phyloP scores from a whole-genome alignment of 2,329 filamentous ascomycete species.

The Atkinsonella texensis region DNA sequence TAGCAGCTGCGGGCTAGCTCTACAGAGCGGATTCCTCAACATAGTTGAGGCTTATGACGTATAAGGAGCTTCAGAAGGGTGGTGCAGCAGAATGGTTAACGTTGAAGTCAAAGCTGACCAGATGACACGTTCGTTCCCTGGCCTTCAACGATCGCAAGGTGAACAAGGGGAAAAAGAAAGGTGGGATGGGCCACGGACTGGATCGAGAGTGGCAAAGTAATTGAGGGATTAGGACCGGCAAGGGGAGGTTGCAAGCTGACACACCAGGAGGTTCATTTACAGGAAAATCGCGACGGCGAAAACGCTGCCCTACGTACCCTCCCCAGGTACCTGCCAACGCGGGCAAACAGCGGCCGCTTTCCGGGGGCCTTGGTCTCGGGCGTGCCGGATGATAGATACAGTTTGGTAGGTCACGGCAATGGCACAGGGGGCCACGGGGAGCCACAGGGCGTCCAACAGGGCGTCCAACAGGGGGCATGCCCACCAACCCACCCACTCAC shows the following conservation, averaged over 20 bases:
- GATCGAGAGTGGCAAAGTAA: background rate
- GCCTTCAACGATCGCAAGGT: constrained; percentile 17
- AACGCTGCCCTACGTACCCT: background rate
- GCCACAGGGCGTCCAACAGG: constrained; percentile 1
- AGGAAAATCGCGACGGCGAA: constrained; percentile 5
- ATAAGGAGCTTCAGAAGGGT: constrained; percentile 5
- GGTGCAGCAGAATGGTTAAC: constrained; percentile 7
- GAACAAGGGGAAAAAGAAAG: constrained; percentile 27
- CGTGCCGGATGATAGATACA: background rate
- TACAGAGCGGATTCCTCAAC: constrained; percentile 58
- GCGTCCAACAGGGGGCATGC: constrained; percentile 7
- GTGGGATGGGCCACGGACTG: constrained; percentile 34
- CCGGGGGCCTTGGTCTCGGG: background rate
- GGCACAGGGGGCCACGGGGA: background rate
- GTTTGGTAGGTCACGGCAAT: background rate
- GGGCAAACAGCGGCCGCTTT: constrained; percentile 2
- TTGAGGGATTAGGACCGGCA: constrained; percentile 8
- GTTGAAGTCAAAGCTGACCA: constrained; percentile 10
- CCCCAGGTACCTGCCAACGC: background rate
- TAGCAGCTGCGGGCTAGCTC: constrained; percentile 53
- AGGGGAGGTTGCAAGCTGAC: background rate
- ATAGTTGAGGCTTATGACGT: constrained; percentile 36
- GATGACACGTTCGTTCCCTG: constrained; percentile 23
- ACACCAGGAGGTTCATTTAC: background rate
- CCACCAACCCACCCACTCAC: background rate